Evolutionary conservation across 2,329 filamentous ascomycete genomes (phyloP), one percentile per base, ranked within the genome.

Genomic region (Hypoxylon rubiginosum): DNA sequence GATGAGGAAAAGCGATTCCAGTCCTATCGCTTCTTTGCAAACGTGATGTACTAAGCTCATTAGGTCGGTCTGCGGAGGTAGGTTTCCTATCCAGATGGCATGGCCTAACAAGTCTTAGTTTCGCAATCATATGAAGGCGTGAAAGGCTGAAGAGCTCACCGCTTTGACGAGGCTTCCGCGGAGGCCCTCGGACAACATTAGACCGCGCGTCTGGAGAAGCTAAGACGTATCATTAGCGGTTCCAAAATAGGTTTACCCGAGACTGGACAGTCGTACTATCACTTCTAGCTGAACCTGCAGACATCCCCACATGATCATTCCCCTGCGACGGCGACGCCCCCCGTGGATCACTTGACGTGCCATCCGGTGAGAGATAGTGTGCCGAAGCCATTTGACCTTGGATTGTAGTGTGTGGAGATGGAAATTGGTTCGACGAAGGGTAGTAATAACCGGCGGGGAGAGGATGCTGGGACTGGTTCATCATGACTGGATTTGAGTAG

Each of bases 1-100:
- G 43, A 98, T 98, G 36, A 98, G 82, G 71, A 98, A 97, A 0
- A 98, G 83, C 50, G 94, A 97, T 76, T 97, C 92, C 21, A 98
- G 88, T 1, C 94, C 87, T 0, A 85, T 86, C 0, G 93, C 90
- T 70, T 94, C 91, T 68, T 88, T 89, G 66, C 92, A 97, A 62
- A 97, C 96, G 76, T 97, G 92, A 64, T 96, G 89, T 56, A 97
- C 97, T n/a, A 98, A 82, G 63, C 88, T 91, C 79, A 93, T 90
- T 11, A 98, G 85, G 43, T 90, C 90, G 0, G 94, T 92, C 52
- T 93, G 91, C 0, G 93, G 92, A 3, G 95, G 94, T 0, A 98
- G 83, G 76, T 98, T 98, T 43, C 96, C 96, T 28, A 98, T 93
- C 95, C 96, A 98, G 19, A 98, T 89, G 0, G 95, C 95, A 77